A percentile compares a stretch with the other conserved stretches of the same genome.
Evolutionary conservation across 139 green algal species (phyloP).

Genomic region (Tetraselmis striata): DNA sequence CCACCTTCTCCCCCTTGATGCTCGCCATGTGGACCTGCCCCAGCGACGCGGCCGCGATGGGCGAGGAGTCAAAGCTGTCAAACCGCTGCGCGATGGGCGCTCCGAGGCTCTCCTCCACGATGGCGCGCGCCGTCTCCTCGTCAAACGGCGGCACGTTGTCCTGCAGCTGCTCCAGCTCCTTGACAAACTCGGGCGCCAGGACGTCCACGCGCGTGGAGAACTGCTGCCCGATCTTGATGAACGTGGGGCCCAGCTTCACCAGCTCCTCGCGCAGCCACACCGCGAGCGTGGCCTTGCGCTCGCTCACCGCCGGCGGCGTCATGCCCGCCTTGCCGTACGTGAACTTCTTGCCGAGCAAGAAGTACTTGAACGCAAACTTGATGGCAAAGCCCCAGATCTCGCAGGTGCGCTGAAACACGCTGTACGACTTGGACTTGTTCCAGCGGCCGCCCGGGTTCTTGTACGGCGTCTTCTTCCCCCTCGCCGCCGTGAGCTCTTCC

Average conservation of each 20-base stretch:
- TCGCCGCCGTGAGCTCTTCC: conserved; percentile 14
- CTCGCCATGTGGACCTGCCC: conserved; percentile 83
- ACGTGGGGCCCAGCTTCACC: conserved; percentile 85
- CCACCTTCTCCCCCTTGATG: conserved; percentile 74
- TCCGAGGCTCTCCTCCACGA: conserved; percentile 78
- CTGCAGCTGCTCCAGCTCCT: conserved; percentile 93
- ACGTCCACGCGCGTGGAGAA: conserved; percentile 96
- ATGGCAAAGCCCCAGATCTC: conserved; percentile 94
- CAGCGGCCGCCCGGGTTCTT: conserved; percentile 53
- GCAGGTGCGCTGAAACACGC: conserved; percentile 70
- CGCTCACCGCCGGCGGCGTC: conserved; percentile 44
- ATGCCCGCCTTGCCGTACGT: conserved; percentile 70
- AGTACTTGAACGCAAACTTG: conserved; percentile 70
- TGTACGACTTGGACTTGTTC: conserved; percentile 65
- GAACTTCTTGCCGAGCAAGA: conserved; percentile 46
- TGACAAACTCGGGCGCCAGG: conserved; percentile 87
- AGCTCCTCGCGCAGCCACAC: conserved; percentile 92
- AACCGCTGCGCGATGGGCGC: conserved; percentile 65
- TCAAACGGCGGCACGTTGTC: conserved; percentile 95
- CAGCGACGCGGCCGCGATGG: conserved; percentile 90
- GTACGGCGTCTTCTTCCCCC: conserved; percentile 56
- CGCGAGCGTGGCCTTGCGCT: conserved; percentile 67
- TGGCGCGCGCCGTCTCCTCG: conserved; percentile 60
- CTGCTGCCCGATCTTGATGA: conserved; percentile 93
- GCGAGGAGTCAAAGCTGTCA: conserved; percentile 69